phyloP scores from a whole-genome alignment of 2,329 filamentous ascomycete genomes.

The Cercospora beticola region DNA sequence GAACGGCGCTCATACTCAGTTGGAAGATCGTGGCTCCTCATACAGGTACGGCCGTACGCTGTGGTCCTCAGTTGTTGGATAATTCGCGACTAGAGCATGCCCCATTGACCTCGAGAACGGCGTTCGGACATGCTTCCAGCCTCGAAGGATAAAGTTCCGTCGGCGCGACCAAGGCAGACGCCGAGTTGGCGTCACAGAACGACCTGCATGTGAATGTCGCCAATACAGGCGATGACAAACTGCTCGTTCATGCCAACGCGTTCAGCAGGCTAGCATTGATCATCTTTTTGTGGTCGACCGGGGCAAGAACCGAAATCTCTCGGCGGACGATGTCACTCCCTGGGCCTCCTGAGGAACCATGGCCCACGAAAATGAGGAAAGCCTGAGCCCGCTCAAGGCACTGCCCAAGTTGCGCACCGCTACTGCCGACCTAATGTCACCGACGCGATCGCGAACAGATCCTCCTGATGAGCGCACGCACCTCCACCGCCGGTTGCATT shows the following conservation, averaged over 20 bases:
- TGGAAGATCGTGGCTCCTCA: not conserved
- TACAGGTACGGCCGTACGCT: slow-evolving; percentile 7
- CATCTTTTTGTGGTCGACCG: not conserved
- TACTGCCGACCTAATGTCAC: slow-evolving; percentile 16
- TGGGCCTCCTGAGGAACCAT: not conserved
- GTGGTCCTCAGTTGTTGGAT: not conserved
- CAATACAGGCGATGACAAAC: not conserved
- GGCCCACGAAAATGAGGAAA: slow-evolving; percentile 12
- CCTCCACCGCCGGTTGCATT: slow-evolving; percentile 25
- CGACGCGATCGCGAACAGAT: slow-evolving; percentile 26
- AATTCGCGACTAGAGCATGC: not conserved
- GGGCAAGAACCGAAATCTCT: not conserved
- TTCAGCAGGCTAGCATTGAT: not conserved
- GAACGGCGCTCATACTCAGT: slow-evolving; percentile 3
- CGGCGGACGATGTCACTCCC: not conserved
- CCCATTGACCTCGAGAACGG: not conserved
- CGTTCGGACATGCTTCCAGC: not conserved
- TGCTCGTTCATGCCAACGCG: not conserved
- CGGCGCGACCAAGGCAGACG: not conserved
- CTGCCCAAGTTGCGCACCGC: slow-evolving; percentile 24
- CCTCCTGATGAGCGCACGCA: slow-evolving; percentile 23
- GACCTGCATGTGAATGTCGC: not conserved
- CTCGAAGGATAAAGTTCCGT: not conserved
- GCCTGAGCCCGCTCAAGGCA: slow-evolving; percentile 12
- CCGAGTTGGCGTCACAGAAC: not conserved